phyloP scores from a whole-genome alignment of 176 grass and related monocot species.

The Tillandsia fasciculata region DNA sequence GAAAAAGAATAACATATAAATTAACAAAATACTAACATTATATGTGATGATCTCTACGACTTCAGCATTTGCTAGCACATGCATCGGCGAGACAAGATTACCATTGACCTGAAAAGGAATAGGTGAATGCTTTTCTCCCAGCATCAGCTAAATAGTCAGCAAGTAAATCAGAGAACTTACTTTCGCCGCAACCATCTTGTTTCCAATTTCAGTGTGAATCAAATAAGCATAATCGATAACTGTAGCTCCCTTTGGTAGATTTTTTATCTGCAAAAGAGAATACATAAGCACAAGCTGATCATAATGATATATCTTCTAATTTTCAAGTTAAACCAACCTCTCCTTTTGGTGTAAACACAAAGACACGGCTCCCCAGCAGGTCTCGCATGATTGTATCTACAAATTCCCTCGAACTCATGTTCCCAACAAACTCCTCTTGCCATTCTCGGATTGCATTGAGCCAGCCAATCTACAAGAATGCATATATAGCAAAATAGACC shows the following conservation, averaged over 20 bases:
- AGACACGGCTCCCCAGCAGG: constrained; percentile 86
- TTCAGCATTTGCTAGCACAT: constrained; percentile 88
- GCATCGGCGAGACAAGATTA: constrained; percentile 79
- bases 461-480: constrained; percentile 76
- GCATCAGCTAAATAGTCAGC: not conserved
- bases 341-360: constrained; percentile 98
- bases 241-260: constrained; percentile 86
- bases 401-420: constrained; percentile 97
- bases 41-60: constrained; percentile 95
- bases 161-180: constrained; percentile 27
- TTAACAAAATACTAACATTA: constrained; percentile 58
- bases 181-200: constrained; percentile 92
- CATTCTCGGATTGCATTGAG: constrained; percentile 98
- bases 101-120: constrained; percentile 83
- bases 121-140: constrained; percentile 6
- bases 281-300: not conserved
- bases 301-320: not conserved
- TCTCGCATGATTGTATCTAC: constrained; percentile 87
- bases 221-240: constrained; percentile 98
- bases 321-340: constrained; percentile 24
- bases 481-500: not conserved
- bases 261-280: constrained; percentile 61
- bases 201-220: constrained; percentile 97
- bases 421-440: constrained; percentile 99
- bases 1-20: constrained; percentile 21